Conservation (phyloP, 345 rosid genomes). For the Lumnitzera littorea region DNA sequence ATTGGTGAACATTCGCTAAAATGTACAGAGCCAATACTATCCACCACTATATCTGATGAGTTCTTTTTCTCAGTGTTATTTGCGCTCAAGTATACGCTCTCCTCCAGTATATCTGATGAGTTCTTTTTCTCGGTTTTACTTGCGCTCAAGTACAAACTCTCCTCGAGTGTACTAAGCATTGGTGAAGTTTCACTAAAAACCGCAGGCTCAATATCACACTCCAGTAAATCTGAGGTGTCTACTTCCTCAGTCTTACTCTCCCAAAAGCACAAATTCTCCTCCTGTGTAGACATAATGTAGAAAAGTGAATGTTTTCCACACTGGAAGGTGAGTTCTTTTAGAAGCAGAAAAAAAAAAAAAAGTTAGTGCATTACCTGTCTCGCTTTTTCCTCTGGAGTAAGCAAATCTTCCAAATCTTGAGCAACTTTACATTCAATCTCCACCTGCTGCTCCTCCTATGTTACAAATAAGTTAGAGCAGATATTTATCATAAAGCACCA, state of each 20-base stretch:
- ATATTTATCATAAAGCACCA: neutral
- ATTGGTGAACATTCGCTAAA: slow-evolving; percentile 26
- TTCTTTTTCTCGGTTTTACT: no score
- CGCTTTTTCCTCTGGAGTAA: neutral
- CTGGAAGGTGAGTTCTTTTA: no score
- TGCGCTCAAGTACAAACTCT: no score
- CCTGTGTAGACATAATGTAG: slow-evolving; percentile 8
- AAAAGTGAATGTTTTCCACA: no score
- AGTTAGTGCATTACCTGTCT: neutral
- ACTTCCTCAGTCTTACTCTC: slow-evolving; percentile 7
- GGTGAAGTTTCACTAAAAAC: no score
- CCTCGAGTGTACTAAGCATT: no score
- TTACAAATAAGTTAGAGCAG: neutral
- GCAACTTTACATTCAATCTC: neutral
- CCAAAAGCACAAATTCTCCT: slow-evolving; percentile 13
- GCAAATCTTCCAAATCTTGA: neutral
- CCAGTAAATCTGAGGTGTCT: neutral
- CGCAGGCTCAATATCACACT: no score
- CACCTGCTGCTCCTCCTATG: slow-evolving; percentile 4
- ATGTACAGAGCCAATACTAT: slow-evolving; percentile 27
- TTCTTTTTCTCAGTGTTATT: slow-evolving; percentile 19
- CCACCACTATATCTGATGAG: slow-evolving; percentile 30
- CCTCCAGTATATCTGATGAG: no score
- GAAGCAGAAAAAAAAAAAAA: neutral
- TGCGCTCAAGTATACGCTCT: no score